Percentiles rank a stretch among this genome's conserved stretches.
Conservation (phyloP, 2,329 filamentous ascomycete genomes). For the Diaporthe vexans region DNA sequence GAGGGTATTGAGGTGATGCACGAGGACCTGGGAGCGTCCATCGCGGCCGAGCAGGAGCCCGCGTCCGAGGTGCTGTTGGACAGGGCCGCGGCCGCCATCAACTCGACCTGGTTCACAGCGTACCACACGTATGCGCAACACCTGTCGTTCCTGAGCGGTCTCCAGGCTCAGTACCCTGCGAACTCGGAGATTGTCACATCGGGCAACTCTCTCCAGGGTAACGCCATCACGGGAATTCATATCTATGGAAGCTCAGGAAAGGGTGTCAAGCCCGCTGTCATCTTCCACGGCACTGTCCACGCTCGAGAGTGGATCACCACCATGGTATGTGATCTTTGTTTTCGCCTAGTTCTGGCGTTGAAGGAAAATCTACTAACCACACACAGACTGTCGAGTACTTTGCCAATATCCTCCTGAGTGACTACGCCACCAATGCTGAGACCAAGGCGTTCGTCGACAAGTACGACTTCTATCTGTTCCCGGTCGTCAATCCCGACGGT, state of each 20-base stretch:
- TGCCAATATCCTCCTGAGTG: conserved; percentile 61
- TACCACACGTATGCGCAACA: conserved; percentile 69
- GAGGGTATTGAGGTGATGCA: conserved; percentile 53
- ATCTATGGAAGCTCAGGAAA: conserved; percentile 63
- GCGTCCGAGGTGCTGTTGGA: conserved; percentile 45
- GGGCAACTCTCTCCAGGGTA: conserved; percentile 62
- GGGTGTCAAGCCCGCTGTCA: conserved; percentile 64
- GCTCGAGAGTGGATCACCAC: conserved; percentile 72
- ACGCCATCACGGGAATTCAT: conserved; percentile 73
- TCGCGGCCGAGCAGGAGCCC: conserved; percentile 50
- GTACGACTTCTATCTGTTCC: conserved; percentile 77
- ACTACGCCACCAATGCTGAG: conserved; percentile 55
- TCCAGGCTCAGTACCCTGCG: conserved; percentile 57
- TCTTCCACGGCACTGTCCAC: conserved; percentile 71
- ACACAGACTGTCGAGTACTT: conserved; percentile 64
- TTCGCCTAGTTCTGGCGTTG: no score
- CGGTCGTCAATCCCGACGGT: conserved; percentile 74
- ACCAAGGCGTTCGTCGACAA: conserved; percentile 61
- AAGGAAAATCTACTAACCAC: background rate
- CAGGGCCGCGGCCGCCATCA: conserved; percentile 34
- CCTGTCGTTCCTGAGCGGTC: conserved; percentile 60
- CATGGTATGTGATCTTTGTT: conserved; percentile 55
- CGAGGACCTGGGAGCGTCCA: conserved; percentile 56
- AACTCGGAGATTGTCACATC: conserved; percentile 64
- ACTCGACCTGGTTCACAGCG: conserved; percentile 63